These are phyloP conservation scores for Neurospora sp. DNA, from an alignment of 495 filamentous ascomycete genomes.

Conservation along the genomic window DNA sequence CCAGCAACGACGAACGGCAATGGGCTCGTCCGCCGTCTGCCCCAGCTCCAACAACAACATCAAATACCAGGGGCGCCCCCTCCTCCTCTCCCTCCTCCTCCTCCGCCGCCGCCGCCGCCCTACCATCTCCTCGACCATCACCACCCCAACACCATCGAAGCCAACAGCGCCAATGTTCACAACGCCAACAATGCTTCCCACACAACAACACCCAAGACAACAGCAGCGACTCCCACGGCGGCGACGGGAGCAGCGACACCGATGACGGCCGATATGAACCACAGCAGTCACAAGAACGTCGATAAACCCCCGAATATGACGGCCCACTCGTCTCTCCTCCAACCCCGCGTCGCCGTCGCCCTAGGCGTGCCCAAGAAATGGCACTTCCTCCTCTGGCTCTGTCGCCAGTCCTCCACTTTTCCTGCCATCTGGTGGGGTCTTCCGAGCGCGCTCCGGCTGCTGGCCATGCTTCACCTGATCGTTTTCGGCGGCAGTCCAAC, in stretches of 20 bases:
- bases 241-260: not conserved
- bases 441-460: constrained; percentile 34
- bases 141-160: not conserved
- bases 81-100: not conserved
- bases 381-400: constrained; percentile 35
- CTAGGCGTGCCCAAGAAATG: constrained; percentile 36
- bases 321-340: constrained; percentile 46
- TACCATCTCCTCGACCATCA: not conserved
- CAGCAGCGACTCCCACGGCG: not conserved
- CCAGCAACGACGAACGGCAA: not conserved
- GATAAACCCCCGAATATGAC: constrained; percentile 41
- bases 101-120: not conserved
- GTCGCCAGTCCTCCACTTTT: constrained; percentile 32
- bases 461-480: constrained; percentile 25
- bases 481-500: constrained; percentile 8
- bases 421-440: constrained; percentile 36
- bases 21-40: not conserved
- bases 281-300: not conserved
- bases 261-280: not conserved
- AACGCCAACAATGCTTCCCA: not conserved
- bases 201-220: constrained; percentile 3
- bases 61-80: not conserved
- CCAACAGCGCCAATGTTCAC: not conserved
- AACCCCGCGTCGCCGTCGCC: constrained; percentile 40
- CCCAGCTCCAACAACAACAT: not conserved